Conservation (phyloP, 306 rosid species). For the Cicer judaicum region DNA sequence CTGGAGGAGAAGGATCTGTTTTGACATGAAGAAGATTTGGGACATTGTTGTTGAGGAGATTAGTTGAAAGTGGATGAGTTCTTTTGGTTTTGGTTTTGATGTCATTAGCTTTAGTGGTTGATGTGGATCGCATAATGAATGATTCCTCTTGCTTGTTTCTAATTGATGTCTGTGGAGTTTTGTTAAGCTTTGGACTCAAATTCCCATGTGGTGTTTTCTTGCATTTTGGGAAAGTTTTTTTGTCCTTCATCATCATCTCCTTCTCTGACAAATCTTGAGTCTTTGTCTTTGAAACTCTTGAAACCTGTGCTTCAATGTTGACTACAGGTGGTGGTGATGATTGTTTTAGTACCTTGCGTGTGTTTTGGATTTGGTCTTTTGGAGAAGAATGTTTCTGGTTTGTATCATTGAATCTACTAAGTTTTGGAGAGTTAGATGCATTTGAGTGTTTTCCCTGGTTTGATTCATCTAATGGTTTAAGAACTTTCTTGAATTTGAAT, state of each 20-base stretch:
- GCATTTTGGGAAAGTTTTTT: constrained; percentile 42
- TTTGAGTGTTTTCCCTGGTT: constrained; percentile 53
- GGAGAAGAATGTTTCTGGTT: constrained; percentile 43
- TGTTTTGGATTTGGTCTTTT: constrained; percentile 55
- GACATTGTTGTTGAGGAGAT: constrained; percentile 54
- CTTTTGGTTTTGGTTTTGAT: constrained; percentile 62
- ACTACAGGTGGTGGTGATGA: constrained; percentile 39
- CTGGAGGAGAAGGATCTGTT: constrained; percentile 38
- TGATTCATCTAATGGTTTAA: constrained; percentile 43
- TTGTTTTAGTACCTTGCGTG: constrained; percentile 39
- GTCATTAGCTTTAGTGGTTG: constrained; percentile 52
- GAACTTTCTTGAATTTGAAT: constrained; percentile 51
- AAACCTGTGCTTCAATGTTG: constrained; percentile 43
- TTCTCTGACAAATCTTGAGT: constrained; percentile 38
- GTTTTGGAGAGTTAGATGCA: constrained; percentile 53
- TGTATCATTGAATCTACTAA: constrained; percentile 58
- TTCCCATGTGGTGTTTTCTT: constrained; percentile 42
- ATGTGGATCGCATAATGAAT: constrained; percentile 63
- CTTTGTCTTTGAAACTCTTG: constrained; percentile 54
- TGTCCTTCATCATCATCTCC: constrained; percentile 41
- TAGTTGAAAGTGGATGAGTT: constrained; percentile 59
- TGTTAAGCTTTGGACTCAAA: constrained; percentile 52
- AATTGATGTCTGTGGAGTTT: constrained; percentile 54
- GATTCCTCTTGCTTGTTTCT: constrained; percentile 71
- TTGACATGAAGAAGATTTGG: constrained; percentile 63